Conservation (phyloP, 2,329 filamentous ascomycete species). For the Pseudogymnoascus sp. region DNA sequence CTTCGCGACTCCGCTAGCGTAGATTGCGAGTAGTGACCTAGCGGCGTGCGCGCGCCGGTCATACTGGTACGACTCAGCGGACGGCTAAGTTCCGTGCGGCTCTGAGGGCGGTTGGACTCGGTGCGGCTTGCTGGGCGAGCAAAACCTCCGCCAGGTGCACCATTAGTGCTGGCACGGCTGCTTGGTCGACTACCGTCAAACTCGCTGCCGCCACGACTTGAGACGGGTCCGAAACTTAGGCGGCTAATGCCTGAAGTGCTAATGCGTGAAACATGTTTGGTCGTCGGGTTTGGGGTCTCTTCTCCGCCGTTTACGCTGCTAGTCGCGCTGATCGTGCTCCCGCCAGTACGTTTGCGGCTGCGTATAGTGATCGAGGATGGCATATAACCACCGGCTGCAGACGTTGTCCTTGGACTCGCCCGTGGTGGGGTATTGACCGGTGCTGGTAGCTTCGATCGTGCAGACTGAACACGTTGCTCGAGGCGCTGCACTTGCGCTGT, state of each 20-base stretch:
- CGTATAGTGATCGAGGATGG: conserved; percentile 58
- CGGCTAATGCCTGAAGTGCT: conserved; percentile 57
- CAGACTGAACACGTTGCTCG: conserved; percentile 86
- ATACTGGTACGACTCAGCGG: conserved; percentile 28
- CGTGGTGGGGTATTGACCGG: conserved; percentile 71
- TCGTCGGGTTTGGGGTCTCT: conserved; percentile 31
- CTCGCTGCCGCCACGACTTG: conserved; percentile 38
- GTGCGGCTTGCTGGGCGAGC: conserved; percentile 15
- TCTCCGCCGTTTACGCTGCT: conserved; percentile 23
- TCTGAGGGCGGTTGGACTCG: conserved; percentile 17
- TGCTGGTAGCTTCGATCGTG: conserved; percentile 82
- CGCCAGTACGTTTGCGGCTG: conserved; percentile 60
- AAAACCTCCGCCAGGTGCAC: conserved; percentile 15
- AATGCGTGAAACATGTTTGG: conserved; percentile 49
- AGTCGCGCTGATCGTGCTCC: conserved; percentile 32
- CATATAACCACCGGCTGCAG: conserved; percentile 36
- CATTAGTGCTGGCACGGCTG: conserved; percentile 25
- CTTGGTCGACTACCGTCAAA: conserved; percentile 18
- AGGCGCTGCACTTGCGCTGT: conserved; percentile 97
- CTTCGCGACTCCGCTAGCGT: conserved; percentile 25
- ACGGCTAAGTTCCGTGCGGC: conserved; percentile 25
- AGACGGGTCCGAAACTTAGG: conserved; percentile 55
- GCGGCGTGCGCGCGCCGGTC: conserved; percentile 27
- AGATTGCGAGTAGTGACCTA: conserved; percentile 29
- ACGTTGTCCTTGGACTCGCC: conserved; percentile 59